Evolutionary conservation across 2,329 filamentous ascomycete species (phyloP), one percentile per base, ranked within the genome.

Genomic region (Lizonia empirigonia): DNA sequence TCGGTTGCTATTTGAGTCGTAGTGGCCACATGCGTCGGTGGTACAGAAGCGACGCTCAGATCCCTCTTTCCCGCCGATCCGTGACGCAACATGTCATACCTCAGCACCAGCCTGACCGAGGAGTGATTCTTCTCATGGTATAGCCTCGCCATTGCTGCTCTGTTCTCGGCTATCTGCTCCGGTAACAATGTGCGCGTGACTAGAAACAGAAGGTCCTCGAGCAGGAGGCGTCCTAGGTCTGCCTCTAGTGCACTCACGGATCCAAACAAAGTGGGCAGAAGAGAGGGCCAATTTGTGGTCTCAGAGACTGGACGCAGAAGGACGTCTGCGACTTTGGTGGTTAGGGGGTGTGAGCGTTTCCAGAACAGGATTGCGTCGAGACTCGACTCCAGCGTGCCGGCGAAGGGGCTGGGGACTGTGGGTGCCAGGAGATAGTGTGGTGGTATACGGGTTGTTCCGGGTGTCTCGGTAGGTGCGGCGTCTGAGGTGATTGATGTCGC

Each of bases 31-130:
- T 6, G 3, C 3, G 29, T 8, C n/a, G 50, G 48, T 2, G 45
- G 45, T 15, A 47, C 23, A 15, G 42, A 49, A 3, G 53, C 42
- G 15, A 63, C 44, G 7, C 53, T 44, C 16, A 64, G 5, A 18
- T 52, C 49, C 42, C 20, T 60, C 49, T 6, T 46, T 29, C 19
- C 39, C 10, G 12, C 24, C 32, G 41, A 38, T n/a, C 49, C 49
- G 8, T 46, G 33, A 5, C 58, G 22, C 20, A 66, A 16, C 64
- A 67, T 69, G 35, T 71, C 65, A 18, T 70, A 70, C 8, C 68
- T 44, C 44, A 69, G 49, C 15, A 59, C 30, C 6, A 68, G 4
- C 4, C 59, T 34, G 3, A 62, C 59, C 0, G 59, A 57, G 0
- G 60, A 45, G 1, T 60, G 55, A n/a, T 63, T 63, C 50, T 51